phyloP scores from a whole-genome alignment of 352 stramenopile genomes.

The Phytopythium oedochilum region DNA sequence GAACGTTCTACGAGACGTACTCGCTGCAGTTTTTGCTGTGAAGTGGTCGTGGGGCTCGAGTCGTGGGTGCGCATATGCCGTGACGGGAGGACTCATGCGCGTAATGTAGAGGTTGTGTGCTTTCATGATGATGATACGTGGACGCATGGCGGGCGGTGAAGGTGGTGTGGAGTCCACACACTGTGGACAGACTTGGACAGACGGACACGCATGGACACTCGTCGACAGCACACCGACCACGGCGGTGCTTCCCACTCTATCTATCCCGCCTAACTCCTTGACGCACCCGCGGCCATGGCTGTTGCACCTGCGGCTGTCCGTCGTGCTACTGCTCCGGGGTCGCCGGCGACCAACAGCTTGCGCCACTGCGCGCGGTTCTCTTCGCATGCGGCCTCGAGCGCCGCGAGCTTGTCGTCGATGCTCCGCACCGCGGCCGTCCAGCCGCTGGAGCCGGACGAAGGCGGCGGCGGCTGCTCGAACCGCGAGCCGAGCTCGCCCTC shows the following conservation, averaged over 20 bases:
- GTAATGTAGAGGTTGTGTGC: too few relatives aligned
- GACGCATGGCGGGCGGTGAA: too few relatives aligned
- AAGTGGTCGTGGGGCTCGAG: too few relatives aligned
- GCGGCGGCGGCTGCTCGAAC: constrained; percentile 10
- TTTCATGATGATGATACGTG: too few relatives aligned
- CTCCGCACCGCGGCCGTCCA: neutral
- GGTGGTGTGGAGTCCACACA: too few relatives aligned
- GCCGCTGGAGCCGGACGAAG: neutral
- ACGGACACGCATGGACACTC: too few relatives aligned
- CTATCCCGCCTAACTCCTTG: neutral
- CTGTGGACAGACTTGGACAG: too few relatives aligned
- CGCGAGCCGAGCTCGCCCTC: constrained; percentile 62
- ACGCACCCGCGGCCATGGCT: too few relatives aligned
- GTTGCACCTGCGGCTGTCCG: neutral
- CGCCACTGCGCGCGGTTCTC: constrained; percentile 3
- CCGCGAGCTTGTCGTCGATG: neutral
- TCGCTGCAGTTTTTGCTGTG: constrained; percentile 38
- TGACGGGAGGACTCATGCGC: too few relatives aligned
- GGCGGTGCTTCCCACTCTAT: neutral
- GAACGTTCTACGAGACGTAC: constrained; percentile 37
- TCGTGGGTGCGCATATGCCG: too few relatives aligned
- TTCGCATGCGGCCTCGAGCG: neutral
- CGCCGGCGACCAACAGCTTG: neutral
- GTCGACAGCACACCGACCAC: too few relatives aligned
- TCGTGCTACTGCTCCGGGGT: neutral